Conservation (phyloP, 441 rosid genomes). For the Croton setiger region DNA sequence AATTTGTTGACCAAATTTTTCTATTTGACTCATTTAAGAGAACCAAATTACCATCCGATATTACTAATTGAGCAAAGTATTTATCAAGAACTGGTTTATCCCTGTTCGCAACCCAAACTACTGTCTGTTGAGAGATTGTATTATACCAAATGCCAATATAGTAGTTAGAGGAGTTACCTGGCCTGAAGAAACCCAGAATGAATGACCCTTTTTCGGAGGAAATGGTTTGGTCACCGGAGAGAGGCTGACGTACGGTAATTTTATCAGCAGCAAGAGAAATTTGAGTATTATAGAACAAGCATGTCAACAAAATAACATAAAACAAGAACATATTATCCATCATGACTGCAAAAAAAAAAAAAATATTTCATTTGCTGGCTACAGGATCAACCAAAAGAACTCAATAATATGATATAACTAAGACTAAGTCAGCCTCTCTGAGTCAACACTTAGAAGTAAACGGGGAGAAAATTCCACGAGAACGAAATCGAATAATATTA, state of each 20-base stretch:
- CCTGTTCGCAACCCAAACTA: no score
- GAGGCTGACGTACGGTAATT: slow-evolving; percentile 28
- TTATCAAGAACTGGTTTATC: slow-evolving; percentile 23
- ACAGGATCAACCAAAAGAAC: no score
- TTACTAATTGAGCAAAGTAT: slow-evolving; percentile 23
- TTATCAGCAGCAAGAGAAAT: slow-evolving; percentile 24
- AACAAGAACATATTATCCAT: slow-evolving; percentile 14
- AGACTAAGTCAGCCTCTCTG: no score
- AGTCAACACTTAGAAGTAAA: no score
- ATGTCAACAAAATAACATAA: slow-evolving; percentile 3
- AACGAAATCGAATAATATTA: no score
- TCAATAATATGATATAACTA: no score
- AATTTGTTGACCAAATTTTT: slow-evolving; percentile 47
- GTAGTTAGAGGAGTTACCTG: slow-evolving; percentile 39
- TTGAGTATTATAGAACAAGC: slow-evolving; percentile 15
- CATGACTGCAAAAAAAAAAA: slow-evolving; percentile 9
- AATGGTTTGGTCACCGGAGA: slow-evolving; percentile 38
- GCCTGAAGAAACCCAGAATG: slow-evolving; percentile 44
- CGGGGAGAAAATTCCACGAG: no score
- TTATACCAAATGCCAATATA: slow-evolving; percentile 46
- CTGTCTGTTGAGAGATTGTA: slow-evolving; percentile 26
- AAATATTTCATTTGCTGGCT: no score
- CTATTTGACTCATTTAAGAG: slow-evolving; percentile 32
- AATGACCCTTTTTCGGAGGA: slow-evolving; percentile 21
- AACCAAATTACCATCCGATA: slow-evolving; percentile 36